Percentiles rank a stretch among this genome's conserved stretches.
Evolutionary conservation across 2,329 filamentous ascomycete genomes (phyloP).

Genomic region (Cryoendolithus antarcticus): DNA sequence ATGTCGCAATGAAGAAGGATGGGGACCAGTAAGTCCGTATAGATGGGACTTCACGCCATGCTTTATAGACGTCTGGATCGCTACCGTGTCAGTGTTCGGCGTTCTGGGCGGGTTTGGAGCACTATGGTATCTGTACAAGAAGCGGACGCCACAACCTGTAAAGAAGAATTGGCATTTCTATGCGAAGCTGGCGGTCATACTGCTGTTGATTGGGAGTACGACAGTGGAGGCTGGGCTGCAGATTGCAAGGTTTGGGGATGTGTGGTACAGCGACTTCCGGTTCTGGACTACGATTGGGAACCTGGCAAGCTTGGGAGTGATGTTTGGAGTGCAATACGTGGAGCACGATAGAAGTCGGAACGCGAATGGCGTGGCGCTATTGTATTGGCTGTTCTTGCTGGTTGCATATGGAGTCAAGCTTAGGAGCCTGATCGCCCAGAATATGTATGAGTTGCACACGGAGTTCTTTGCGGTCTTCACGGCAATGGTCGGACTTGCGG

Average conservation of each 20-base stretch:
- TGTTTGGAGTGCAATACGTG: slow-evolving; percentile 71
- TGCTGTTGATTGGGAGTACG: slow-evolving; percentile 54
- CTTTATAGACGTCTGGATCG: slow-evolving; percentile 87
- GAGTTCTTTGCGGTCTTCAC: slow-evolving; percentile 70
- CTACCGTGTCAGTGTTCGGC: slow-evolving; percentile 64
- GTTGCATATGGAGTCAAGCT: slow-evolving; percentile 71
- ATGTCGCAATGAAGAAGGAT: slow-evolving; percentile 83
- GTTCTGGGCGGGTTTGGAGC: slow-evolving; percentile 65
- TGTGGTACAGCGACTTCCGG: slow-evolving; percentile 72
- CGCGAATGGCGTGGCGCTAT: slow-evolving; percentile 75
- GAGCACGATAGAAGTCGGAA: slow-evolving; percentile 75
- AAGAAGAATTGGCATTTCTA: slow-evolving; percentile 88
- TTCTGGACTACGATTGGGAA: slow-evolving; percentile 70
- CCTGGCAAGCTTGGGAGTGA: slow-evolving; percentile 57
- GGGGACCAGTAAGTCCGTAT: slow-evolving; percentile 79
- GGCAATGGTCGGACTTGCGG: slow-evolving; percentile 56
- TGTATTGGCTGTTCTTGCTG: slow-evolving; percentile 84
- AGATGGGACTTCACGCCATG: slow-evolving; percentile 95
- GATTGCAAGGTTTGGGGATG: slow-evolving; percentile 52
- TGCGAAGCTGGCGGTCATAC: slow-evolving; percentile 66
- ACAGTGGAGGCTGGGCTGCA: slow-evolving; percentile 64
- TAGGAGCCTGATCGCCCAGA: slow-evolving; percentile 69
- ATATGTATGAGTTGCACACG: slow-evolving; percentile 52
- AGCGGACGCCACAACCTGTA: slow-evolving; percentile 54
- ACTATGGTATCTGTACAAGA: slow-evolving; percentile 65